Base-by-base conservation (phyloP, 2,329 filamentous ascomycete species). In the Trichoderma harzianum region DNA sequence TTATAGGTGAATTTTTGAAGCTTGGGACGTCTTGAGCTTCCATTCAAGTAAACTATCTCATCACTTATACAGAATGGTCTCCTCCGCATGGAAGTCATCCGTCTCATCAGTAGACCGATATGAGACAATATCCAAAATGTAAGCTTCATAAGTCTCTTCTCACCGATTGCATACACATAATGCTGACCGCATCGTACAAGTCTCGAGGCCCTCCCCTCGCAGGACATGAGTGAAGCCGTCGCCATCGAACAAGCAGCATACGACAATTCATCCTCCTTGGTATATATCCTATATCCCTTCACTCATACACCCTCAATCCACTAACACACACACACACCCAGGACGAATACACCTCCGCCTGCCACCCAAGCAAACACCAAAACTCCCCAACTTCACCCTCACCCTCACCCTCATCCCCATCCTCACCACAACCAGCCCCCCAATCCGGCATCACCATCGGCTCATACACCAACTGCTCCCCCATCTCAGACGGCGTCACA, bases 401-500 rank as follows among this genome's bases (percentile, higher is more conserved):
- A 10, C 65, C 72, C 70, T 26, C 70, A 34, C 55, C 63, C 43
- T 43, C 51, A n/a, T 28, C 53, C 6, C 11, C 60, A 7, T 7
- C 26, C 8, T 11, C 51, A 5, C 11, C 26, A 39, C n/a, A n/a
- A 28, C 26, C 62, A 28, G 24, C 61, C 1, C 28, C 63, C 32
- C 28, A 63, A 12, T 24, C 72, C 2, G 85, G 84, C 11, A 79
- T 86, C 55, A 79, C 80, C 36, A 90, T 91, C 71, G 89, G 89
- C 10, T 32, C 79, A 6, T 90, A 90, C 74, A 58, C 74, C 21
- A 80, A 85, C 72, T 92, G 90, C 77, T 81, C 82, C 30, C 85
- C 86, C 74, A 78, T 91, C n/a, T 84, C 85, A 60, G 84, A 85
- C 74, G 96, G 96, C 24, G 84, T 95, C 14, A 96, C 94, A 73